Percentiles rank a stretch among this genome's conserved stretches.
Conservation (phyloP, 352 stramenopile species). For the Plasmopara muralis region DNA sequence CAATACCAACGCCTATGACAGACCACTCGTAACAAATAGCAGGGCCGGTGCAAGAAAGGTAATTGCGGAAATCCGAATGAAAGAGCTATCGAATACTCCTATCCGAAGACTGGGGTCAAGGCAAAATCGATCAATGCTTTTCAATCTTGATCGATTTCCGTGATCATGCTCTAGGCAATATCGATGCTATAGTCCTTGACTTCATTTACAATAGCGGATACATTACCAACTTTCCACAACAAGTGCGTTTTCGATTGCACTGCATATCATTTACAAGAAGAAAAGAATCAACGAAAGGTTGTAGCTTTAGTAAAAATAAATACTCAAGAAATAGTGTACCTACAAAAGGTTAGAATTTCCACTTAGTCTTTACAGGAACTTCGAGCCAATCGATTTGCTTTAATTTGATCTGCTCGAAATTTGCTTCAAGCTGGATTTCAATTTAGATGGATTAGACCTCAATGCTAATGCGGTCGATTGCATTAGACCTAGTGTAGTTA, state of each 20-base stretch:
- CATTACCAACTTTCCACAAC: background rate
- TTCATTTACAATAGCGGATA: background rate
- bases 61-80: slow-evolving; percentile 10
- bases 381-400: slow-evolving; percentile 10
- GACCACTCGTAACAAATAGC: slow-evolving; percentile 8
- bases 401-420: slow-evolving; percentile 4
- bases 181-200: background rate
- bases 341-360: slow-evolving; percentile 2
- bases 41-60: slow-evolving; percentile 10
- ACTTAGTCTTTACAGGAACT: background rate
- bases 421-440: slow-evolving; percentile 7
- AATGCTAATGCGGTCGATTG: background rate
- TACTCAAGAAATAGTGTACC: slow-evolving; percentile 5
- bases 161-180: slow-evolving; percentile 14
- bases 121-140: slow-evolving; percentile 14
- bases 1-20: slow-evolving; percentile 36
- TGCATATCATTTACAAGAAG: slow-evolving; percentile 1
- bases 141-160: slow-evolving; percentile 15
- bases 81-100: slow-evolving; percentile 15
- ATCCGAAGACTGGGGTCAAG: slow-evolving; percentile 6
- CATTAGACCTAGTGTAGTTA: background rate
- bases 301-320: slow-evolving; percentile 1
- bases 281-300: background rate
- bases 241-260: slow-evolving; percentile 3
- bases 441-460: slow-evolving; percentile 2